Conservation (phyloP, 2,329 filamentous ascomycete species). For the Colletotrichum liriopes region DNA sequence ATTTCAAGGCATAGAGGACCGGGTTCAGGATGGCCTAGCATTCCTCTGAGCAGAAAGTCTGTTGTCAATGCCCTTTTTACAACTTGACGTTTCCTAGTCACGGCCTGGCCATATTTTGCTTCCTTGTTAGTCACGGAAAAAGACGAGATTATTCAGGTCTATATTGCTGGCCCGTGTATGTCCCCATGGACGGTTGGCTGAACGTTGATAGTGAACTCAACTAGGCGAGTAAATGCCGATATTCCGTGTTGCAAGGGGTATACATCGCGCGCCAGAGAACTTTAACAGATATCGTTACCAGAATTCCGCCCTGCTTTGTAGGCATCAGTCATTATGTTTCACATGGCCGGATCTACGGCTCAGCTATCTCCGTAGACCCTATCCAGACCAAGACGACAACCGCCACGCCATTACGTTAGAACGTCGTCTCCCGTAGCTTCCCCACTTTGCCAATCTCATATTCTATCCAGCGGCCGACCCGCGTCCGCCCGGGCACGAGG, state of each 20-base stretch:
- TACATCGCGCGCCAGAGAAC: neutral
- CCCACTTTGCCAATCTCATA: slow-evolving; percentile 81
- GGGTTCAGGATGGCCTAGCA: neutral
- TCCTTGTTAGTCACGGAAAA: neutral
- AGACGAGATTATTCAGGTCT: neutral
- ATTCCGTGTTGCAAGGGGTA: neutral
- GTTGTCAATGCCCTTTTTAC: neutral
- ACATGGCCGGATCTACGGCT: neutral
- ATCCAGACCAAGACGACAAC: neutral
- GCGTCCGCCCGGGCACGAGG: slow-evolving; percentile 77
- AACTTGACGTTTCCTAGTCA: neutral
- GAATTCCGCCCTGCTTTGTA: neutral
- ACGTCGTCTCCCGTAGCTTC: slow-evolving; percentile 74
- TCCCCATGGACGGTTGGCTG: neutral
- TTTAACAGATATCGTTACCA: neutral
- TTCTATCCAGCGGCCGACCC: slow-evolving; percentile 87
- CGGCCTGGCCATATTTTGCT: neutral
- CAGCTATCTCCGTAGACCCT: neutral
- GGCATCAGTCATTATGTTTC: neutral
- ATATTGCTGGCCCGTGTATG: neutral
- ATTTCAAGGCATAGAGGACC: neutral
- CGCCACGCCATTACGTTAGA: slow-evolving; percentile 56
- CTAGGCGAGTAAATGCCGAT: neutral
- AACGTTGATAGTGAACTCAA: neutral
- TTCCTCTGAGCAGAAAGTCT: neutral